Conservation (phyloP, 129 eudicot species). For the Solidago caesia region DNA sequence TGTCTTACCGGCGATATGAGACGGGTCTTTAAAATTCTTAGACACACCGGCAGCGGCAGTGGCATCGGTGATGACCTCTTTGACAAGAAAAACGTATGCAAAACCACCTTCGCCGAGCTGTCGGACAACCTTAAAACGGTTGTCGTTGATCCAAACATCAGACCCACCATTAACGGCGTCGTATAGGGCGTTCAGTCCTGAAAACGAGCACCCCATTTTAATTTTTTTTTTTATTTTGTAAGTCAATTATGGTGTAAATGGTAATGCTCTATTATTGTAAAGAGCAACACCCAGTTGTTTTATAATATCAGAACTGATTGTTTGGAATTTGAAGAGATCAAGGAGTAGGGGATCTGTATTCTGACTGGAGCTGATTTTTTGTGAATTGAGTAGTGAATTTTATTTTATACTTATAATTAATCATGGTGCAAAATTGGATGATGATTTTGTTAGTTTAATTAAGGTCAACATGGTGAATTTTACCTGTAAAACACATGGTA, state of each 20-base stretch:
- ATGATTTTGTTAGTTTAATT: too few species aligned
- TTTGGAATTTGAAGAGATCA: not conserved
- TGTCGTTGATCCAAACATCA: conserved; percentile 96
- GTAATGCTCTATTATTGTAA: conserved; percentile 1
- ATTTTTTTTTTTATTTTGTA: conserved; percentile 12
- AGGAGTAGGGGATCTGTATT: too few species aligned
- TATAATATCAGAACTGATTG: not conserved
- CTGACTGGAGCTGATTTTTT: too few species aligned
- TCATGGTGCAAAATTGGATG: too few species aligned
- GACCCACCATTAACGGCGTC: conserved; percentile 77
- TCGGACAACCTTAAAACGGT: conserved; percentile 66
- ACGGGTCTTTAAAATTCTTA: conserved; percentile 67
- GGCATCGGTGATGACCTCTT: conserved; percentile 55
- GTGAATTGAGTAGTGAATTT: too few species aligned
- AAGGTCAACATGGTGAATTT: too few species aligned
- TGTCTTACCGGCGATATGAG: conserved; percentile 64
- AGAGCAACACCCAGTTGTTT: not conserved
- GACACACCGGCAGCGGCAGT: conserved; percentile 46
- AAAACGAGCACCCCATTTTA: conserved; percentile 85
- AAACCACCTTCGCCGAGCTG: conserved; percentile 93
- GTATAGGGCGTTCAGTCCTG: conserved; percentile 85
- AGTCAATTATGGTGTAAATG: conserved; percentile 9
- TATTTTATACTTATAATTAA: too few species aligned
- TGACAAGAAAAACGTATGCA: conserved; percentile 82
- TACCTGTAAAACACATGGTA: too few species aligned